Base-by-base conservation (phyloP, 371 early-diverging fungal genomes). In the Mortierella sp. region DNA sequence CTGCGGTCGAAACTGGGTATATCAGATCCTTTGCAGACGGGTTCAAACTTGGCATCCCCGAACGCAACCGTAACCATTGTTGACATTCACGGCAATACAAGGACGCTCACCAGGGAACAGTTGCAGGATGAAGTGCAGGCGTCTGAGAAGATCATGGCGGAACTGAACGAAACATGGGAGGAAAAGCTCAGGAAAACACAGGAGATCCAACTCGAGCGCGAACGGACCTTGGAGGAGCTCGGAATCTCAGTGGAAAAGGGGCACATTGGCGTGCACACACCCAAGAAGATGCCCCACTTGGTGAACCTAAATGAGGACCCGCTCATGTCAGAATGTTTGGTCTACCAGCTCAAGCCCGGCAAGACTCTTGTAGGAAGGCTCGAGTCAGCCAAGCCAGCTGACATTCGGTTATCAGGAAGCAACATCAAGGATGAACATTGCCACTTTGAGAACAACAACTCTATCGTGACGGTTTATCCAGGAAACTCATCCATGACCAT, bases 271-370 rank as follows among this genome's bases (percentile, higher is more conserved):
- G 86, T 95, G 9, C 89, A 90, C 61, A 89, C 93, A 1, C 95
- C 96, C 2, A 91, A 92, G 55, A 87, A 88, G 41, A 86, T 90
- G 26, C 96, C 97, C 2, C 95, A 95, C 79, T 82, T 96, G 46
- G 90, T 95, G 56, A 96, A 95, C 62, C 81, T 95, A 52, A 94
- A 92, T 73, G 95, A 95, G 63, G 95, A 96, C 76, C 95, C 95
- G 18, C 86, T 92, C 48, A 91, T 94, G 92, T 91, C 93, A 10
- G 94, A 96, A 73, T 95, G 95, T 56, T 79, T 96, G 14, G 89
- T 96, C 46, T 95, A 95, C 74, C 91, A 92, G 57, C 83, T 96
- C 55, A 92, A 92, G 51, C 88, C 87, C 4, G 96, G 96, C 5
- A 72, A 74, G 9, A 94, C 94, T 0, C 72, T 80, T 0, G 93